Evolutionary conservation across 2,329 filamentous ascomycete species (phyloP), one percentile per base, ranked within the genome.

Genomic region (Raffaelea ambrosiae): DNA sequence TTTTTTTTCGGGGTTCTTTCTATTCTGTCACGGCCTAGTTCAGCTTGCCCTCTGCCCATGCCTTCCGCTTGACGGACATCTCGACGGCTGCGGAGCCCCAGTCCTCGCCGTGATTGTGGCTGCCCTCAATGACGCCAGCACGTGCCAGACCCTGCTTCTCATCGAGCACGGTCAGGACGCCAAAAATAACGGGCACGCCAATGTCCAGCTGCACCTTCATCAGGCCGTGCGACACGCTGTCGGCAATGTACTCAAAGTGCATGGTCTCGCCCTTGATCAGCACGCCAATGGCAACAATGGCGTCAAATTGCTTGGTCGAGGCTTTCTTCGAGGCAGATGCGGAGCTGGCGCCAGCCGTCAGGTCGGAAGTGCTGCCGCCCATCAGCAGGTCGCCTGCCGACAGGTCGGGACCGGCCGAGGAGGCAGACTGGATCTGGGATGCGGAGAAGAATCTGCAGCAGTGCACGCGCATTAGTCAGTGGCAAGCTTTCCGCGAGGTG

Each of bases 171-270:
- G 93, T 98, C 65, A 98, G 71, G 58, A 97, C 73, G 14, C 93
- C 91, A 66, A 97, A 95, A 50, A 97, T 79, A 51, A 98, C 85
- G 29, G 93, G 93, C 44, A 95, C 80, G 40, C 88, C 86, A 10
- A 81, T 83, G 64, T 98, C 91, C 48, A 97, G 74, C 66, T 95
- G 89, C 50, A 97, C 83, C 54, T 88, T 83, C 93, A 98, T 98
- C 52, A 98, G 75, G 7, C 88, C 93, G 53, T 95, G 88, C 49
- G 83, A 88, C 7, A 94, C 89, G 38, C 88, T 81, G 55, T 97
- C 93, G 39, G 90, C 79, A 59, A 98, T 98, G 71, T 98, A 97
- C 70, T 98, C 93, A 61, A 98, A 98, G 70, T 98, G 93, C 89
- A 96, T 96, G 7, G 93, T 97, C 69, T 95, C 87, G 64, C 93